Conservation (phyloP, 352 stramenopile species). For the Pythium apleroticum region DNA sequence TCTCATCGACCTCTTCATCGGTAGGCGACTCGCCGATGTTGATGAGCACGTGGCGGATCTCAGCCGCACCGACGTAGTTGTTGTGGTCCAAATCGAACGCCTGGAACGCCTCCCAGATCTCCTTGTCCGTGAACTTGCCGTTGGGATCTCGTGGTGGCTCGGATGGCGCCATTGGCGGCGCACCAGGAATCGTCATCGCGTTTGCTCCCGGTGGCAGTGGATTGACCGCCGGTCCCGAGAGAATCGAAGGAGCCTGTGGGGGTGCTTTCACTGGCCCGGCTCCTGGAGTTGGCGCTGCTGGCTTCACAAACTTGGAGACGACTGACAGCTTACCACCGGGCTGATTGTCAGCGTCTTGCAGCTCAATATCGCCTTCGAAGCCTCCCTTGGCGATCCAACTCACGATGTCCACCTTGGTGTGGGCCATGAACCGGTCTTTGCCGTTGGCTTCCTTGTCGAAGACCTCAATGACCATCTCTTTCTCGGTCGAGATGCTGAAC, state of each 20-base stretch:
- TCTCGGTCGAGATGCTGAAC: constrained; percentile 95
- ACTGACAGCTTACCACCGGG: constrained; percentile 86
- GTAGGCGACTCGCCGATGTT: constrained; percentile 95
- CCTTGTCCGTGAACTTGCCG: constrained; percentile 95
- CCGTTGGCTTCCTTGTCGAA: constrained; percentile 90
- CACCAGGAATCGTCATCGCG: constrained; percentile 51
- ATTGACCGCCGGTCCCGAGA: constrained; percentile 63
- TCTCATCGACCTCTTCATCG: constrained; percentile 96
- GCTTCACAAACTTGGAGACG: constrained; percentile 86
- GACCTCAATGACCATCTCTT: constrained; percentile 91
- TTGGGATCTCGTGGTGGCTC: constrained; percentile 89
- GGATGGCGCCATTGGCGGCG: constrained; percentile 52
- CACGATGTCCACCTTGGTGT: constrained; percentile 89
- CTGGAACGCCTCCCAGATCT: constrained; percentile 94
- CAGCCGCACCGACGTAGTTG: constrained; percentile 93
- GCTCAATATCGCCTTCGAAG: constrained; percentile 91
- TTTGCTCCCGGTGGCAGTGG: constrained; percentile 58
- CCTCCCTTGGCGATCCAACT: constrained; percentile 91
- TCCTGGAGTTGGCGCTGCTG: constrained; percentile 36
- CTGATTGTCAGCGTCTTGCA: constrained; percentile 81
- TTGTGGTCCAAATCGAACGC: constrained; percentile 96
- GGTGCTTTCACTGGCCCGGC: constrained; percentile 43
- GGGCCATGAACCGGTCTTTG: constrained; percentile 93
- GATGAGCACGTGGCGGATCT: constrained; percentile 94
- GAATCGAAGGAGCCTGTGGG: constrained; percentile 55